Evolutionary conservation across 805 yeast species (phyloP), one percentile per base, ranked within the genome.

Genomic region (Cyberlindnera misumaiensis): DNA sequence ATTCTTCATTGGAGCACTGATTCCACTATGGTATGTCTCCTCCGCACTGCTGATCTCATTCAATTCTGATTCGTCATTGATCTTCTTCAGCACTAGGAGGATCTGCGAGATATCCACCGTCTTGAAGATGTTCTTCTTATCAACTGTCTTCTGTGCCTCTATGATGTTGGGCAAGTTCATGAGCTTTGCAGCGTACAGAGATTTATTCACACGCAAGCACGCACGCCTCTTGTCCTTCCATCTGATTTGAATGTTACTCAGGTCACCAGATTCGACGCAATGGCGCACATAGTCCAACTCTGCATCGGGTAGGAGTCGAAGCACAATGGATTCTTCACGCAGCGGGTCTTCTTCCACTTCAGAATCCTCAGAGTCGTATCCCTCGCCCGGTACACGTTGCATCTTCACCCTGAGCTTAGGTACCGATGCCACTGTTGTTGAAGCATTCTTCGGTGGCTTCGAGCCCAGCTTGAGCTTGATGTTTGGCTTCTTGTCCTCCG

Each of bases 281-380:
- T 77, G 74, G 40, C 82, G 77, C 9, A 90, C 74, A 43, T 74
- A 76, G 40, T 85, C 96, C 28, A 85, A 60, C 40, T 82, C 81
- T 9, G 72, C 67, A 42, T 80, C 86, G 2, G 71, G 69, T n/a
- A 80, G 47, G 63, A 90, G 78, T 39, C 98, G 69, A 31, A 93
- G 58, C 1, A 88, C 68, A 2, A 93, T 69, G 0, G 93, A 95
- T 47, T 86, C 95, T 54, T 93, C 97, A 8, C 87, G 66, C 44
- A 87, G 63, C 1, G 98, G 97, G 54, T 93, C 97, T 43, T 88
- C 96, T 56, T 93, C 98, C 18, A 86, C 67, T 48, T 90, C 97
- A 0, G 96, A 95, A 14, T 95, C 97, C 52, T 90, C 97, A 3
- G 95, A 83, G 55, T 90, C 98, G 59, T 90, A 90, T 1, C 97